These are phyloP conservation scores for Acorus gramineus DNA, from an alignment of 106 monocot species.

Conservation along the genomic window DNA sequence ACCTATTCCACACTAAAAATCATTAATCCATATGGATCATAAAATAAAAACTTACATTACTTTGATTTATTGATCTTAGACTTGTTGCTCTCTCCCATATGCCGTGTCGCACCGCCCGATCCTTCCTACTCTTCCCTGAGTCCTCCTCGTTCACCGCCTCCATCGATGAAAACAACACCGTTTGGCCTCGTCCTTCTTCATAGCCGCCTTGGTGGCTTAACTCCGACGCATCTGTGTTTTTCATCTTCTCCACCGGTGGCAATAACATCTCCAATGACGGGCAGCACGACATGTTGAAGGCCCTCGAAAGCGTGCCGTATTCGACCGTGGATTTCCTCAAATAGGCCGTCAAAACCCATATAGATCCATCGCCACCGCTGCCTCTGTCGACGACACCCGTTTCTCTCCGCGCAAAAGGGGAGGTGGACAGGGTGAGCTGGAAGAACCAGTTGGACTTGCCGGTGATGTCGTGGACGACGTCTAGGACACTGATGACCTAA, in stretches of 20 bases:
- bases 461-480: too few relatives aligned
- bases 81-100: constrained; percentile 28
- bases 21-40: neutral
- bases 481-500: too few relatives aligned
- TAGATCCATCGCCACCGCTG: too few relatives aligned
- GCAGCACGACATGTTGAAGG: constrained; percentile 17
- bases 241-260: neutral
- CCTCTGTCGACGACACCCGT: too few relatives aligned
- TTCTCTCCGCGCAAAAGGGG: too few relatives aligned
- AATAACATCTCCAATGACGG: neutral
- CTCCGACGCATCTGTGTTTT: neutral
- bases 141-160: constrained; percentile 49
- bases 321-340: constrained; percentile 19
- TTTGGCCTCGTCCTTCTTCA: constrained; percentile 39
- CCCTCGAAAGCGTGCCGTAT: constrained; percentile 18
- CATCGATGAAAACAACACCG: constrained; percentile 53
- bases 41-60: constrained; percentile 36
- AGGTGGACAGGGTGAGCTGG: too few relatives aligned
- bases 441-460: too few relatives aligned
- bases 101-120: constrained; percentile 1
- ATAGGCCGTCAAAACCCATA: constrained; percentile 24
- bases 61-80: constrained; percentile 40
- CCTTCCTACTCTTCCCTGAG: constrained; percentile 29
- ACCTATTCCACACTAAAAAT: too few relatives aligned
- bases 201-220: neutral